phyloP scores from a whole-genome alignment of 331 rosid genomes.

The Malus hybrid region DNA sequence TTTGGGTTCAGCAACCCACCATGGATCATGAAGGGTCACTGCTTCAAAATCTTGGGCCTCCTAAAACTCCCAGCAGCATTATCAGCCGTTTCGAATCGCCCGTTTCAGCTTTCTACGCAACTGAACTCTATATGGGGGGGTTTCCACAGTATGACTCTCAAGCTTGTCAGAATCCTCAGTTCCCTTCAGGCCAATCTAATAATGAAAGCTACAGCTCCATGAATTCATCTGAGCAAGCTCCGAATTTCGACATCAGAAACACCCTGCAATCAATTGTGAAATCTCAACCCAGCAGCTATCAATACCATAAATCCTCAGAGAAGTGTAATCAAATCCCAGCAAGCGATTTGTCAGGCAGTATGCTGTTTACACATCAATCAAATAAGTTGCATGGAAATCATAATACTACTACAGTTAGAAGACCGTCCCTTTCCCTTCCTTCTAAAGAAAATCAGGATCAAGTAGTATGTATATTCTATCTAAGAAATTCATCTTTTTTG shows the following conservation, averaged over 20 bases:
- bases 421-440: conserved; percentile 25
- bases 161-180: conserved; percentile 26
- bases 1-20: conserved; percentile 25
- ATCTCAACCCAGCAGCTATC: conserved; percentile 33
- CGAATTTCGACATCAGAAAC: conserved; percentile 38
- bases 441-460: conserved; percentile 37
- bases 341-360: conserved; percentile 4
- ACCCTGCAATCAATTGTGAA: conserved; percentile 60
- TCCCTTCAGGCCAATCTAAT: conserved; percentile 42
- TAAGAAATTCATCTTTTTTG: background rate
- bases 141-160: conserved; percentile 40
- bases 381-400: conserved; percentile 23
- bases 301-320: conserved; percentile 19
- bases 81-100: conserved; percentile 57
- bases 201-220: conserved; percentile 20
- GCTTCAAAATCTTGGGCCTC: conserved; percentile 16
- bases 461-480: conserved; percentile 22
- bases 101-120: conserved; percentile 55
- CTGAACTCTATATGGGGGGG: conserved; percentile 54
- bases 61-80: conserved; percentile 32
- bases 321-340: conserved; percentile 16
- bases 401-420: conserved; percentile 9
- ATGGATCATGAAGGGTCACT: conserved; percentile 25
- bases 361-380: conserved; percentile 26
- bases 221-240: conserved; percentile 26